phyloP scores from a whole-genome alignment of 176 grass and related monocot species.

The Cymbopogon citratus region DNA sequence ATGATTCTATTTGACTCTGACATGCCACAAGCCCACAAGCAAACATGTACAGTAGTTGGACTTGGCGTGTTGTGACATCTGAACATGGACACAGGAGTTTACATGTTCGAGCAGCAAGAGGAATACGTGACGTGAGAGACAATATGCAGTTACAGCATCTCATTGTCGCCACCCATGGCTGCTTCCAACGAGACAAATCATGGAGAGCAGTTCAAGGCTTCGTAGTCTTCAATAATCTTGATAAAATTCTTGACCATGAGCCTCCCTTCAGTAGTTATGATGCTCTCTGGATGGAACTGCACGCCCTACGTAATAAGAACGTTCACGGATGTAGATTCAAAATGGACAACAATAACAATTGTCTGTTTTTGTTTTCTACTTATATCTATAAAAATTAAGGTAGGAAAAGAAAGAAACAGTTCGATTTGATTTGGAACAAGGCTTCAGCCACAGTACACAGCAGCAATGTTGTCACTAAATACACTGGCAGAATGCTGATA shows the following conservation, averaged over 20 bases:
- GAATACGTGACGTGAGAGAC: neutral
- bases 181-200: constrained; percentile 16
- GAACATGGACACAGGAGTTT: neutral
- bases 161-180: neutral
- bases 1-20: neutral
- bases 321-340: neutral
- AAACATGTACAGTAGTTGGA: neutral
- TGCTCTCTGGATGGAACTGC: constrained; percentile 63
- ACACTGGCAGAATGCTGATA: neutral
- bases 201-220: constrained; percentile 26
- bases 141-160: neutral
- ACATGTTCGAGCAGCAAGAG: neutral
- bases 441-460: neutral
- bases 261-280: constrained; percentile 44
- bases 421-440: neutral
- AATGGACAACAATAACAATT: neutral
- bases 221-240: constrained; percentile 36
- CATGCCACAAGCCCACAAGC: neutral
- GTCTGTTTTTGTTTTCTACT: neutral
- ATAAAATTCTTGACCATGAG: constrained; percentile 42
- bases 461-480: neutral
- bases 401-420: neutral
- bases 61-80: neutral
- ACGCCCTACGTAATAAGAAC: constrained; percentile 30
- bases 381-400: neutral